These are phyloP conservation scores for Pyrenula massariospora DNA, from an alignment of 495 filamentous ascomycete genomes.

Conservation along the genomic window DNA sequence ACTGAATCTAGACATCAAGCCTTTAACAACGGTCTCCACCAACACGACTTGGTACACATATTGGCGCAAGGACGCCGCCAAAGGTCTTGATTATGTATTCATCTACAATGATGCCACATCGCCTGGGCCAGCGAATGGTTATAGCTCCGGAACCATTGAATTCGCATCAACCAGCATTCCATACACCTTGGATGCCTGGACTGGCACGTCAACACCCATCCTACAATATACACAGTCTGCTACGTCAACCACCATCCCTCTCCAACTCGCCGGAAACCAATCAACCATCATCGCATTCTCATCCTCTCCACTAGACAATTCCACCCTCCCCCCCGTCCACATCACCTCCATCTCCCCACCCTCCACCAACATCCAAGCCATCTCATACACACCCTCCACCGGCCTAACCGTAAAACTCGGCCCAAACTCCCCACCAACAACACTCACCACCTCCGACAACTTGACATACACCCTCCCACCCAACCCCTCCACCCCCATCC, in stretches of 20 bases:
- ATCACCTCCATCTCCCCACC: constrained; percentile 3
- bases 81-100: constrained; percentile 21
- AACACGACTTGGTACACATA: constrained; percentile 23
- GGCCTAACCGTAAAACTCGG: constrained; percentile 9
- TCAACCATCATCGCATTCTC: constrained; percentile 24
- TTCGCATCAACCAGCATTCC: constrained; percentile 17
- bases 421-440: constrained; percentile 1
- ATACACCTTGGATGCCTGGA: constrained; percentile 28
- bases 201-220: constrained; percentile 22
- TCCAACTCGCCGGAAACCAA: constrained; percentile 22
- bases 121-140: too few relatives aligned
- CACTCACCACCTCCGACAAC: constrained; percentile 17
- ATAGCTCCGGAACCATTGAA: constrained; percentile 7
- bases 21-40: constrained; percentile 10
- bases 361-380: constrained; percentile 11
- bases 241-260: constrained; percentile 12
- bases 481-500: constrained; percentile 3
- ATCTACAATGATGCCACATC: constrained; percentile 19
- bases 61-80: constrained; percentile 15
- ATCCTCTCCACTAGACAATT: background rate
- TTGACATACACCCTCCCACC: constrained; percentile 7
- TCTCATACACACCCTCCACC: constrained; percentile 4
- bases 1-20: constrained; percentile 8
- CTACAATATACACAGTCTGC: constrained; percentile 13
- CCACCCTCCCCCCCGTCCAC: background rate